These are phyloP conservation scores for Coemansia sp. DNA, from an alignment of 192 early-diverging fungal genomes.

Conservation along the genomic window DNA sequence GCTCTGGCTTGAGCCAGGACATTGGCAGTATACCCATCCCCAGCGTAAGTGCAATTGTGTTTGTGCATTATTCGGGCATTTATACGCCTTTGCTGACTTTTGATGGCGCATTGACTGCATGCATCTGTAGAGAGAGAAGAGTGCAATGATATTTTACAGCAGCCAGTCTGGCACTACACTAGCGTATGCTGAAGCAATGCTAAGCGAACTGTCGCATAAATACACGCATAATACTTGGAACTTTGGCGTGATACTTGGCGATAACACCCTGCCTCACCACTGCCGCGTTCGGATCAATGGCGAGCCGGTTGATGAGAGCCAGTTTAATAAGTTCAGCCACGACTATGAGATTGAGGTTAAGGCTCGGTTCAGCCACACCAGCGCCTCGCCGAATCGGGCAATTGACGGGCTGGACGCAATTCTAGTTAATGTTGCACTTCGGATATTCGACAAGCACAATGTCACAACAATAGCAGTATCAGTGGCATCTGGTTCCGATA, in stretches of 20 bases:
- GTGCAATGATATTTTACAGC: slow-evolving; percentile 31
- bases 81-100: not conserved
- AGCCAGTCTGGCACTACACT: slow-evolving; percentile 20
- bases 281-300: slow-evolving; percentile 36
- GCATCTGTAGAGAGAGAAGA: slow-evolving; percentile 25
- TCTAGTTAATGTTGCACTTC: slow-evolving; percentile 34
- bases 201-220: slow-evolving; percentile 25
- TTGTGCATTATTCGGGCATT: too few species aligned
- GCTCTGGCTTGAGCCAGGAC: slow-evolving; percentile 26
- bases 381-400: not conserved
- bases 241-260: slow-evolving; percentile 36
- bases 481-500: slow-evolving; percentile 1
- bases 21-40: slow-evolving; percentile 4
- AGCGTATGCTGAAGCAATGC: slow-evolving; percentile 46
- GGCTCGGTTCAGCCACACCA: slow-evolving; percentile 4
- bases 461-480: slow-evolving; percentile 30
- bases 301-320: slow-evolving; percentile 14
- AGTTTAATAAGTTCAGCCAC: slow-evolving; percentile 24
- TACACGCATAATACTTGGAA: slow-evolving; percentile 16
- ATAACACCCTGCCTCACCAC: slow-evolving; percentile 20
- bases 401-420: slow-evolving; percentile 17
- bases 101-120: not conserved
- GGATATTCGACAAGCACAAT: slow-evolving; percentile 24
- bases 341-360: slow-evolving; percentile 14
- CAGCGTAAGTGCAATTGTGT: slow-evolving; percentile 22